Base-by-base conservation (phyloP, 345 rosid species). In the Theobroma cacao region DNA sequence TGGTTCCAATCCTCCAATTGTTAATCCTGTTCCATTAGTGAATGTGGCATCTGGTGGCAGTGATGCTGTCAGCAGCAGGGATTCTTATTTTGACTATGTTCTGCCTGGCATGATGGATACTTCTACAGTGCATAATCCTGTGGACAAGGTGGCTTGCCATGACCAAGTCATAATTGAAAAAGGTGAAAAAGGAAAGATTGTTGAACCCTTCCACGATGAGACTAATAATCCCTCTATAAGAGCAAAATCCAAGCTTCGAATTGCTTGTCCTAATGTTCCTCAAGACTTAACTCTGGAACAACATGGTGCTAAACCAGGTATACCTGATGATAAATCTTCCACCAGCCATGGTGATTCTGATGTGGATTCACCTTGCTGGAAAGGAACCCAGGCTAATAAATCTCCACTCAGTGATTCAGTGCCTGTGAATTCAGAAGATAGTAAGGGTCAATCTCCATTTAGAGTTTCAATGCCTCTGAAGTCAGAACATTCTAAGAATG, bases 361-460 rank as follows among this genome's bases (percentile, higher is more conserved):
- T 69, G 81, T 87, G 72, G 96, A 91, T 83, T 84, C 91, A 72
- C 92, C 96, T 58, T 90, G 94, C 80, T 92, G 92, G 94, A 84
- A 63, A 81, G 92, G 96, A 78, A 84, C 68, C 24, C 74, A 31
- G 48, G 68, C 60, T 71, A 41, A 63, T 55, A 79, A 72, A 41
- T 58, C 71, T 50, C 53, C 74, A 1, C 68, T 73, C 56, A 64
- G 24, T 26, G 72, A 55, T 69, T 31, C 77, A 22, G 63, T 28
- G 20, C 72, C 79, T 20, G 26, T 52, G 38, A 72, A 59, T 65
- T 65, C 64, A n/a, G 83, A 72, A 69, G 72, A 55, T 66, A 61
- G 47, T 60, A 79, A 75, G 65, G 71, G 71, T 72, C 79, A 58
- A 31, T 58, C 67, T 56, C 52, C 77, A 0, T 79, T 63, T 56